A percentile compares a stretch with the other conserved stretches of the same genome.
Evolutionary conservation across 495 filamentous ascomycete genomes (phyloP).

Genomic region (Gamarada debralockiae): DNA sequence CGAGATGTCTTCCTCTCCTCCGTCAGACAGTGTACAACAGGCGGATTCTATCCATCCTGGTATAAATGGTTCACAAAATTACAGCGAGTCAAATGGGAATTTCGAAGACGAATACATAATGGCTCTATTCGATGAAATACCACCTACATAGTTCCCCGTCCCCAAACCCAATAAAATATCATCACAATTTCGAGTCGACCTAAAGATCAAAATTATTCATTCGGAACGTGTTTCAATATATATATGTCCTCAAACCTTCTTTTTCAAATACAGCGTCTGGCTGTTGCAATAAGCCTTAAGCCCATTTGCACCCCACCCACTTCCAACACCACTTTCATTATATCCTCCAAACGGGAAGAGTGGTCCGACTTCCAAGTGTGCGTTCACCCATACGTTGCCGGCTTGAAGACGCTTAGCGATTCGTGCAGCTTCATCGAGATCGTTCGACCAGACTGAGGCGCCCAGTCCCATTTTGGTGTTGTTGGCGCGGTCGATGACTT

Average conservation of each 20-base stretch:
- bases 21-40: neutral
- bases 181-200: no score
- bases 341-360: conserved; percentile 49
- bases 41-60: neutral
- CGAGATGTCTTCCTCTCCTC: neutral
- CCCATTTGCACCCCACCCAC: conserved; percentile 46
- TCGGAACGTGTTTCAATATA: no score
- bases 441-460: conserved; percentile 46
- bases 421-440: conserved; percentile 37
- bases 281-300: conserved; percentile 26
- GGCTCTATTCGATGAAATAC: conserved; percentile 5
- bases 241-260: neutral
- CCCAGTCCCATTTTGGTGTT: conserved; percentile 43
- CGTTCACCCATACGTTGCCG: conserved; percentile 32
- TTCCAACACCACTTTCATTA: conserved; percentile 53
- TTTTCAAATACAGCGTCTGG: neutral
- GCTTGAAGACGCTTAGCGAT: conserved; percentile 40
- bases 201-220: no score
- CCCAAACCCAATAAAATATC: no score
- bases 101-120: conserved; percentile 7
- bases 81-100: neutral
- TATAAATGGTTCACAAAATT: neutral
- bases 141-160: neutral
- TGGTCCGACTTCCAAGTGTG: conserved; percentile 25
- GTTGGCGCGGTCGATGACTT: conserved; percentile 47